Conservation (phyloP, 2,329 filamentous ascomycete genomes). For the Microcera coccophila region DNA sequence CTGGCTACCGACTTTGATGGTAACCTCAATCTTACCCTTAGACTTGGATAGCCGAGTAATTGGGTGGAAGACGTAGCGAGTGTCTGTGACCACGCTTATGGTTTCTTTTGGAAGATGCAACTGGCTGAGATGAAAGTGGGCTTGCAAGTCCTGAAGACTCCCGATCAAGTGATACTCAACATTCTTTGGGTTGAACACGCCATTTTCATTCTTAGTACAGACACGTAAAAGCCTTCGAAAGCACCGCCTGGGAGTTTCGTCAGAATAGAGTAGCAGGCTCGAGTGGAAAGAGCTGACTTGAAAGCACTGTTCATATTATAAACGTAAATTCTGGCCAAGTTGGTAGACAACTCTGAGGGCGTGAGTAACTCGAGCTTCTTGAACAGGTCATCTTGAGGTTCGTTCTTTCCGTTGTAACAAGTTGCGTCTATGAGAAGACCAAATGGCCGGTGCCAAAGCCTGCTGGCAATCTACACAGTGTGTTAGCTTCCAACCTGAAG, state of each 20-base stretch:
- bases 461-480: constrained; percentile 55
- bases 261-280: constrained; percentile 1
- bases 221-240: constrained; percentile 61
- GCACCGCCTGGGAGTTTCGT: constrained; percentile 46
- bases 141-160: constrained; percentile 61
- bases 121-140: constrained; percentile 63
- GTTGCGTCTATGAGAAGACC: constrained; percentile 66
- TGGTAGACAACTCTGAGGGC: constrained; percentile 56
- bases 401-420: constrained; percentile 64
- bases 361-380: constrained; percentile 60
- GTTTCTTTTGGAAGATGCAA: constrained; percentile 67
- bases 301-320: constrained; percentile 73
- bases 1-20: constrained; percentile 64
- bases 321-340: constrained; percentile 60
- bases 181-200: constrained; percentile 60
- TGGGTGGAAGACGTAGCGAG: constrained; percentile 61
- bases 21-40: constrained; percentile 66
- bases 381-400: constrained; percentile 63
- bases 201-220: constrained; percentile 56
- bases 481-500: no score
- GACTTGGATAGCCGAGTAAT: constrained; percentile 64
- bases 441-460: constrained; percentile 66
- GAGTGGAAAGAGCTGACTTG: constrained; percentile 38
- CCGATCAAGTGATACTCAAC: constrained; percentile 64
- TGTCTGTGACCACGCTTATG: constrained; percentile 64